Conservation (phyloP, 148 eudicot species). For the Persicaria tinctoria region DNA sequence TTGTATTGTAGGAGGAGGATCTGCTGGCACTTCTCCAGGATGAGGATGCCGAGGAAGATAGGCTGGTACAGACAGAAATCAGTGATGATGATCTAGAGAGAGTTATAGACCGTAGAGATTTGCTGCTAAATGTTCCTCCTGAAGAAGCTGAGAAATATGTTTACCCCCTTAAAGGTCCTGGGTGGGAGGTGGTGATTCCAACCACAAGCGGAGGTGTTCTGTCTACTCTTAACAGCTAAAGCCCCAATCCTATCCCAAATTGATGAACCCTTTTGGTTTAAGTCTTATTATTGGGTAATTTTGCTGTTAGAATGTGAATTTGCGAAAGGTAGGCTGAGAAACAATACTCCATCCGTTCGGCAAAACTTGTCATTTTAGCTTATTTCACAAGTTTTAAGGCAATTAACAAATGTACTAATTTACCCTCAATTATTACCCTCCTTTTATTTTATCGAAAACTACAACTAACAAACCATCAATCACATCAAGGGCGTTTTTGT, state of each 20-base stretch:
- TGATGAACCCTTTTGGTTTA: neutral
- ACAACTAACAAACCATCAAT: too few relatives aligned
- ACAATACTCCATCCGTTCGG: too few relatives aligned
- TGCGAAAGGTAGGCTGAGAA: neutral
- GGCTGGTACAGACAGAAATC: conserved; percentile 73
- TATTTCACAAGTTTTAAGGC: too few relatives aligned
- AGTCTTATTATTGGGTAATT: neutral
- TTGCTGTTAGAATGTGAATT: neutral
- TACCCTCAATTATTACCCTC: too few relatives aligned
- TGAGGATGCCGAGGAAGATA: conserved; percentile 63
- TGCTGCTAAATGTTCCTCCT: conserved; percentile 27
- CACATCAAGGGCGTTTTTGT: too few relatives aligned
- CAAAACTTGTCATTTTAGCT: too few relatives aligned
- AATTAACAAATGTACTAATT: too few relatives aligned
- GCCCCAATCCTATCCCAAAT: neutral
- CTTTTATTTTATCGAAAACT: too few relatives aligned
- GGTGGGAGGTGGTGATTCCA: conserved; percentile 95
- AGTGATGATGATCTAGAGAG: conserved; percentile 77
- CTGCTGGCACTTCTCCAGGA: conserved; percentile 69
- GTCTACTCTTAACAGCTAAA: conserved; percentile 65
- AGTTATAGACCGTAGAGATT: conserved; percentile 73
- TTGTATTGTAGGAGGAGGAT: conserved; percentile 68
- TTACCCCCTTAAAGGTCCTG: conserved; percentile 85
- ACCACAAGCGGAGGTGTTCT: conserved; percentile 72
- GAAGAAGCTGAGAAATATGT: conserved; percentile 19